Percentiles rank a stretch among this genome's conserved stretches.
Evolutionary conservation across 202 grass and related monocot genomes (phyloP).

Genomic region (Digitaria exilis): DNA sequence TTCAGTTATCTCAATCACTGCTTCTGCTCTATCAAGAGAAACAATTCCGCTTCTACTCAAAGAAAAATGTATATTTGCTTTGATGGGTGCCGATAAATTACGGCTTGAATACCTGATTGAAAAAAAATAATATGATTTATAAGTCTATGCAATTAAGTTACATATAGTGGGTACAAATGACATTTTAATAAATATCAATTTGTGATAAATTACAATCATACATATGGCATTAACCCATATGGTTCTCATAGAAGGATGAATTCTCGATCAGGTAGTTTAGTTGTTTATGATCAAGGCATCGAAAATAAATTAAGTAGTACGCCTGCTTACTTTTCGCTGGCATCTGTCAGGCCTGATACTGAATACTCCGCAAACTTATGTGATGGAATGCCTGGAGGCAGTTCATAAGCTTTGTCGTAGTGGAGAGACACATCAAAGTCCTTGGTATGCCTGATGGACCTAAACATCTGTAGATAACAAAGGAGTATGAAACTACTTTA

Average conservation of each 20-base stretch:
- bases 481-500: conserved; percentile 22
- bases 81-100: conserved; percentile 95
- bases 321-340: conserved; percentile 74
- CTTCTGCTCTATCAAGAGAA: conserved; percentile 94
- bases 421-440: conserved; percentile 91
- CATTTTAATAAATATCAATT: conserved; percentile 10
- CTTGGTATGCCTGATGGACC: conserved; percentile 86
- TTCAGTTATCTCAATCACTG: conserved; percentile 96
- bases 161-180: conserved; percentile 2
- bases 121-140: conserved; percentile 32
- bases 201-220: conserved; percentile 12
- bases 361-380: conserved; percentile 80
- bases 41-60: conserved; percentile 94
- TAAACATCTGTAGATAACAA: conserved; percentile 77
- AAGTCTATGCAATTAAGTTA: conserved; percentile 32
- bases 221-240: conserved; percentile 8
- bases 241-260: not conserved
- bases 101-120: conserved; percentile 72
- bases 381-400: conserved; percentile 81
- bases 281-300: conserved; percentile 9
- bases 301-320: conserved; percentile 16
- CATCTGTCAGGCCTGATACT: conserved; percentile 76
- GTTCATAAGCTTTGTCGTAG: conserved; percentile 69
- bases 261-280: not conserved
- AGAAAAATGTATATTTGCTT: conserved; percentile 98